A percentile compares a stretch with the other conserved stretches of the same genome.
phyloP scores from a whole-genome alignment of 2,329 filamentous ascomycete genomes.

The Cadophora sp. region DNA sequence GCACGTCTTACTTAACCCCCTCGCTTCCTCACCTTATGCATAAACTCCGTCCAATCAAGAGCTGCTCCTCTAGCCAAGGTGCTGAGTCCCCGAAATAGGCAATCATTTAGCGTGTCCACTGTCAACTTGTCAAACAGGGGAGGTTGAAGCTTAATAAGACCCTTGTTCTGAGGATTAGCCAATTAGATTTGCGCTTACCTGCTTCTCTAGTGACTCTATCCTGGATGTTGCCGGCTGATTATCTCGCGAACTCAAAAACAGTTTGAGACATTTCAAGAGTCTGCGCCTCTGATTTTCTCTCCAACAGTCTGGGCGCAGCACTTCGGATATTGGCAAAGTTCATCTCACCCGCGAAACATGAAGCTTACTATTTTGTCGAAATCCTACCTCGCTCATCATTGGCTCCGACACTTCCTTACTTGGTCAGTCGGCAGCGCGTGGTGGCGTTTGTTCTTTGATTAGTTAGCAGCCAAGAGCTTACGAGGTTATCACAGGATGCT shows the following conservation, averaged over 20 bases:
- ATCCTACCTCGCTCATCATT: neutral
- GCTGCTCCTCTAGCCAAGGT: too few species aligned
- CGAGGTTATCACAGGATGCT: neutral
- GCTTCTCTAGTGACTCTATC: neutral
- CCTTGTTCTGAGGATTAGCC: neutral
- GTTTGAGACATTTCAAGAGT: too few species aligned
- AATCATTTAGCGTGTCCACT: neutral
- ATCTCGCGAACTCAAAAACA: too few species aligned
- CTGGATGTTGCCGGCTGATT: too few species aligned
- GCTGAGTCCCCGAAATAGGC: conserved; percentile 1
- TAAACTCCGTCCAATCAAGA: conserved; percentile 5
- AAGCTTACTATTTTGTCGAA: too few species aligned
- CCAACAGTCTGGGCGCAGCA: too few species aligned
- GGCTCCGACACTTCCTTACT: neutral
- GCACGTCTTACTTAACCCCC: neutral
- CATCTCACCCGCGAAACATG: too few species aligned
- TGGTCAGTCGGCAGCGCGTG: neutral
- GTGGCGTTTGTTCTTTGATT: neutral
- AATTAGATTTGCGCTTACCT: neutral
- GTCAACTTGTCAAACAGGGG: neutral
- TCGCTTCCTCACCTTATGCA: neutral
- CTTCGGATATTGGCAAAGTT: too few species aligned
- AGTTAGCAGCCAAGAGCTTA: neutral
- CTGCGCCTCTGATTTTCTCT: too few species aligned
- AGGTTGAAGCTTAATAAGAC: neutral